phyloP scores from a whole-genome alignment of 192 early-diverging fungal genomes.

The Backusella luteola region DNA sequence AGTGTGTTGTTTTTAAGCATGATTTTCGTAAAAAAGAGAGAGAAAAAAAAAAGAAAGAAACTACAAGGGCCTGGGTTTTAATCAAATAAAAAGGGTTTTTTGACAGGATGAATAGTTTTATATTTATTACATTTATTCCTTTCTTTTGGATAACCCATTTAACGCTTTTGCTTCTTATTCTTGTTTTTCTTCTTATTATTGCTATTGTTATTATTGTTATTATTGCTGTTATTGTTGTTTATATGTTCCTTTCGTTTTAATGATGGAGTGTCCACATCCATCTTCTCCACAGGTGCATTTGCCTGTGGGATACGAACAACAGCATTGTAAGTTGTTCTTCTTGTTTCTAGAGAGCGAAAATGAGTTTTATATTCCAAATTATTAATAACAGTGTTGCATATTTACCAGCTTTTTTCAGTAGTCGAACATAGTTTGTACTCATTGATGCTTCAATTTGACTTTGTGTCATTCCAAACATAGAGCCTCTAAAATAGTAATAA shows the following conservation, averaged over 20 bases:
- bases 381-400: not conserved
- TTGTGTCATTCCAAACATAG: conserved; percentile 27
- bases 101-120: too few species aligned
- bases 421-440: conserved; percentile 19
- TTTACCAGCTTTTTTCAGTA: conserved; percentile 36
- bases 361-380: not conserved
- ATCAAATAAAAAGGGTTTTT: too few species aligned
- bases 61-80: not conserved
- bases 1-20: not conserved
- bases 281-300: not conserved
- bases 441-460: conserved; percentile 20
- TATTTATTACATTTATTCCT: not conserved
- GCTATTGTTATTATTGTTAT: not conserved
- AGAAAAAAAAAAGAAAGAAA: not conserved
- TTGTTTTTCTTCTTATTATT: not conserved
- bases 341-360: conserved; percentile 4
- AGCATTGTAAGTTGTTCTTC: conserved; percentile 18
- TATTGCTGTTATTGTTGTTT: not conserved
- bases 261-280: not conserved
- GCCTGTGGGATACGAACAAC: conserved; percentile 4
- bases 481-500: conserved; percentile 10
- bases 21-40: not conserved
- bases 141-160: not conserved
- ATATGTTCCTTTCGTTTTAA: not conserved
- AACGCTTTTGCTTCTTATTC: not conserved